Evolutionary conservation across 208 protist species (phyloP).

Genomic region (Acanthamoeba comandoni): DNA sequence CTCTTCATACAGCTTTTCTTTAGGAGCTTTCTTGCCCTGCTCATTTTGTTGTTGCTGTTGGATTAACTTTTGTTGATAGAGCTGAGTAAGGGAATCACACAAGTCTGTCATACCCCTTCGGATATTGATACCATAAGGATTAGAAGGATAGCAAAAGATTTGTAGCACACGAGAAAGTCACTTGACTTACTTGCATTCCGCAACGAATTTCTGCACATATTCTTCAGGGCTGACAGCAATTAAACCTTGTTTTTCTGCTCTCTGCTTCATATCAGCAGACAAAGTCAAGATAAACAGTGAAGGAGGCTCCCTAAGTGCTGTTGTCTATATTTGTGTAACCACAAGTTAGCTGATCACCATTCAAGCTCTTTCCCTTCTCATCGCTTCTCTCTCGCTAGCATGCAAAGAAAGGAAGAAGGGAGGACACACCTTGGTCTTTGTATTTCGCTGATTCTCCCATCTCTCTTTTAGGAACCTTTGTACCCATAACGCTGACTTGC

Average conservation of each 20-base stretch:
- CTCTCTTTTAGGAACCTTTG: slow-evolving; percentile 1
- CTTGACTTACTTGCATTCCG: not conserved
- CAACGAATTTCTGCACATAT: not conserved
- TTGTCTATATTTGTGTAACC: not conserved
- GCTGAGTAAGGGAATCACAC: slow-evolving; percentile 42
- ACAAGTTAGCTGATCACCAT: not conserved
- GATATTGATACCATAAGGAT: not conserved
- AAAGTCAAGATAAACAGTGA: slow-evolving; percentile 27
- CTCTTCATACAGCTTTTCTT: slow-evolving; percentile 61
- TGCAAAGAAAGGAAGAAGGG: not conserved
- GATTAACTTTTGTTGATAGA: slow-evolving; percentile 24
- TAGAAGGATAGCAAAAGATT: no score
- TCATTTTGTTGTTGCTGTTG: not conserved
- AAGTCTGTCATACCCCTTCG: not conserved
- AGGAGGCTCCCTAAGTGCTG: not conserved
- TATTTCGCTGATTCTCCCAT: not conserved
- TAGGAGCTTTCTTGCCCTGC: not conserved
- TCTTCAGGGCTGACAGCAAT: slow-evolving; percentile 14
- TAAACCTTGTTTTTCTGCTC: not conserved
- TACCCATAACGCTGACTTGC: slow-evolving; percentile 8
- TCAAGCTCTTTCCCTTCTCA: not conserved
- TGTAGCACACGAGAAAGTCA: not conserved
- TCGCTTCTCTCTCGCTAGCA: not conserved
- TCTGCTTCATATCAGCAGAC: slow-evolving; percentile 1
- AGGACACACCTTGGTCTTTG: not conserved